A percentile compares a stretch with the other conserved stretches of the same genome.
Evolutionary conservation across 495 filamentous ascomycete genomes (phyloP).

Genomic region (Penicillium soppii): DNA sequence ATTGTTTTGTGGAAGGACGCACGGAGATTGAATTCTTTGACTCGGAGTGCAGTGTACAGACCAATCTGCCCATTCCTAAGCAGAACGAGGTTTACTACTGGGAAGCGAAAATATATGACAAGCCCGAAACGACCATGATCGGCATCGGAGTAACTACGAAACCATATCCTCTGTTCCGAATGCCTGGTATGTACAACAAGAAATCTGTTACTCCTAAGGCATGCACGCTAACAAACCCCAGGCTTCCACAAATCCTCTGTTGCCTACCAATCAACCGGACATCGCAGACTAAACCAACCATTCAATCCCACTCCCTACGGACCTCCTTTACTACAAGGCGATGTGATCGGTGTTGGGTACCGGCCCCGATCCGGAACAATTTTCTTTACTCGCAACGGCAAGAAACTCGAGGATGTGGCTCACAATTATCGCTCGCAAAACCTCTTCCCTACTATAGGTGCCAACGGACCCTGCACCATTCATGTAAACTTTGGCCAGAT

Average conservation of each 20-base stretch:
- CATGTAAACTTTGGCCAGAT: slow-evolving; percentile 98
- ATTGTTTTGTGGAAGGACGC: slow-evolving; percentile 94
- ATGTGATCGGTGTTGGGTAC: slow-evolving; percentile 95
- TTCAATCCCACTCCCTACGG: slow-evolving; percentile 78
- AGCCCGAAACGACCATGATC: slow-evolving; percentile 81
- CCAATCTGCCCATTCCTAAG: slow-evolving; percentile 93
- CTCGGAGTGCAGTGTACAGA: slow-evolving; percentile 95
- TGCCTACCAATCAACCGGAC: slow-evolving; percentile 84
- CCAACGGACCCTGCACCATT: slow-evolving; percentile 85
- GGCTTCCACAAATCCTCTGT: slow-evolving; percentile 90
- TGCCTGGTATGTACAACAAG: slow-evolving; percentile 69
- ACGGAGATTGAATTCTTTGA: slow-evolving; percentile 99
- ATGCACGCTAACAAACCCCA: slow-evolving; percentile 34
- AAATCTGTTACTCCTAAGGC: not conserved
- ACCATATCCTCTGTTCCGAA: slow-evolving; percentile 89
- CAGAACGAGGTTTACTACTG: slow-evolving; percentile 99
- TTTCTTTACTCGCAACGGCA: slow-evolving; percentile 98
- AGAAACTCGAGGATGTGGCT: slow-evolving; percentile 91
- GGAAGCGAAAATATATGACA: slow-evolving; percentile 98
- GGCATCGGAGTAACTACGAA: slow-evolving; percentile 94
- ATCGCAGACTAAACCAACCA: slow-evolving; percentile 87
- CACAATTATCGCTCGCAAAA: slow-evolving; percentile 93
- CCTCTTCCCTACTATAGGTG: slow-evolving; percentile 93
- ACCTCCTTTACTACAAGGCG: slow-evolving; percentile 81
- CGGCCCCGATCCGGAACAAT: slow-evolving; percentile 90